Evolutionary conservation across 192 early-diverging fungal genomes (phyloP).

Genomic region (Kickxella alabastrina): DNA sequence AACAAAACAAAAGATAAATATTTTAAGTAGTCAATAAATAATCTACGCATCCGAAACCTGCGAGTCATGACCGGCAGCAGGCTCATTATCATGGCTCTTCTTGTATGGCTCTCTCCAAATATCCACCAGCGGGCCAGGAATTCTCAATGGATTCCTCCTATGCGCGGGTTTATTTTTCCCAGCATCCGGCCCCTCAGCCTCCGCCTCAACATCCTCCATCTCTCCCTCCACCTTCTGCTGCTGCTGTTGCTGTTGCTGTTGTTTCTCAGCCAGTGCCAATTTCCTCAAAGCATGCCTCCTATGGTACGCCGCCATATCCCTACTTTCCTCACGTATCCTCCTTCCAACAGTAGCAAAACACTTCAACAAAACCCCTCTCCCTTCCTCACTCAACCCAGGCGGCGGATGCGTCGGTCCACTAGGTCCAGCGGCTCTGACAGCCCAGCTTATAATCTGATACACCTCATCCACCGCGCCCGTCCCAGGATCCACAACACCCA

Average conservation of each 20-base stretch:
- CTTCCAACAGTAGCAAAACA: constrained; percentile 35
- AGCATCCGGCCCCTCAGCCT: not conserved
- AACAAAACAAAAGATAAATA: no score
- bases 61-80: constrained; percentile 22
- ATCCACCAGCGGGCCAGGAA: constrained; percentile 41
- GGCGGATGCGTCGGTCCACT: constrained; percentile 10
- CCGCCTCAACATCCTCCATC: no score
- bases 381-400: constrained; percentile 28
- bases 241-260: not conserved
- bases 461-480: constrained; percentile 20
- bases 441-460: constrained; percentile 35
- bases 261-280: constrained; percentile 37
- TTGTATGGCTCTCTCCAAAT: constrained; percentile 48
- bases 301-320: constrained; percentile 46
- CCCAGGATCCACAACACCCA: constrained; percentile 12
- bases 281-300: constrained; percentile 39
- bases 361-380: constrained; percentile 14
- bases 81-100: constrained; percentile 10
- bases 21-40: not conserved
- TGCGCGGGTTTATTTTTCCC: constrained; percentile 6
- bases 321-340: constrained; percentile 35
- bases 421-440: constrained; percentile 25
- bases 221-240: not conserved
- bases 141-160: constrained; percentile 30
- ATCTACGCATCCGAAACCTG: constrained; percentile 14